These are phyloP conservation scores for Phytophthora nicotianae DNA, from an alignment of 352 stramenopile species.

Conservation along the genomic window DNA sequence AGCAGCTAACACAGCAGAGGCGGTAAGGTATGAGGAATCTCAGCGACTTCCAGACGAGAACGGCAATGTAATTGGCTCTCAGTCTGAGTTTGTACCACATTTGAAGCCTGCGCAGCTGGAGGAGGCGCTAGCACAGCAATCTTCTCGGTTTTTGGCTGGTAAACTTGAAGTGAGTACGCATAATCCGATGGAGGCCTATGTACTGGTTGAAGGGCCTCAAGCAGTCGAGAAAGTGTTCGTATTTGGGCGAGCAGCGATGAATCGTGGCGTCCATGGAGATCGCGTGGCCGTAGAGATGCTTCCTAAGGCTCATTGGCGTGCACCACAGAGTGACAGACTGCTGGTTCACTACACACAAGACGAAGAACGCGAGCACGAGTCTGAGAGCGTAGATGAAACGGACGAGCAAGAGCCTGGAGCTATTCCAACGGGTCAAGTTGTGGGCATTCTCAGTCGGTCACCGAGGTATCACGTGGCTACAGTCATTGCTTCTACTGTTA, in stretches of 20 bases:
- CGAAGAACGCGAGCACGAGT: slow-evolving; percentile 43
- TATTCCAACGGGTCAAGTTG: slow-evolving; percentile 81
- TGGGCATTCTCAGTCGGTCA: slow-evolving; percentile 86
- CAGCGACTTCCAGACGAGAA: slow-evolving; percentile 37
- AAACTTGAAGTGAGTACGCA: slow-evolving; percentile 73
- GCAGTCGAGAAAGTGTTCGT: slow-evolving; percentile 71
- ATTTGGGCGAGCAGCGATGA: slow-evolving; percentile 88
- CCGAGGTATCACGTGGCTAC: slow-evolving; percentile 72
- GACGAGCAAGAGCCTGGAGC: slow-evolving; percentile 17
- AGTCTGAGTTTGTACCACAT: slow-evolving; percentile 65
- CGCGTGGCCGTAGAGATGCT: slow-evolving; percentile 95
- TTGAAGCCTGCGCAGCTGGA: slow-evolving; percentile 41
- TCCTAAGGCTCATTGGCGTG: slow-evolving; percentile 75
- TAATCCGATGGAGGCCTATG: slow-evolving; percentile 79
- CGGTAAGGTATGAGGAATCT: slow-evolving; percentile 51
- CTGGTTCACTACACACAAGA: slow-evolving; percentile 75
- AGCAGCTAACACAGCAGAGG: slow-evolving; percentile 63
- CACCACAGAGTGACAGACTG: slow-evolving; percentile 61
- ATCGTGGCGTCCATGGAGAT: slow-evolving; percentile 98
- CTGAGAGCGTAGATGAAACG: slow-evolving; percentile 21
- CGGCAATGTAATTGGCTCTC: slow-evolving; percentile 18
- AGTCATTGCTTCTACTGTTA: slow-evolving; percentile 68
- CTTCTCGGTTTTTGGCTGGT: slow-evolving; percentile 43
- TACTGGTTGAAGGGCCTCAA: slow-evolving; percentile 51
- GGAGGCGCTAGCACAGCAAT: slow-evolving; percentile 35